A percentile compares a stretch with the other conserved stretches of the same genome.
Evolutionary conservation across 805 yeast genomes (phyloP).

Genomic region (Hanseniaspora thailandica): DNA sequence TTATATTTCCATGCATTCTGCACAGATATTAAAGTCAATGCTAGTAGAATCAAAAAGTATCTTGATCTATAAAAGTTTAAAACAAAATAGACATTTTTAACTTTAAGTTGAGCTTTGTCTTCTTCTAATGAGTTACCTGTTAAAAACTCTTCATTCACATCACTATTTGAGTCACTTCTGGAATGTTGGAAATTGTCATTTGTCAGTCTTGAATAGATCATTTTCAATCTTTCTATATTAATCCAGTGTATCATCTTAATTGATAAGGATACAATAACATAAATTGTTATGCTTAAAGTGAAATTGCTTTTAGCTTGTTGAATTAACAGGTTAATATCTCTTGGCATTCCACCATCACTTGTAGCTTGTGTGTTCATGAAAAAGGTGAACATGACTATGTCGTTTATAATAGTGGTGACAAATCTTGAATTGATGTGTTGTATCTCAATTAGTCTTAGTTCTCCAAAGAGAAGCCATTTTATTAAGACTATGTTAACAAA

Average conservation of each 20-base stretch:
- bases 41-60: neutral
- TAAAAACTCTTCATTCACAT: conserved; percentile 17
- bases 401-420: conserved; percentile 52
- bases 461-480: conserved; percentile 48
- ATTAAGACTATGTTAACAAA: conserved; percentile 5
- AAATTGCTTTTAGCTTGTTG: conserved; percentile 6
- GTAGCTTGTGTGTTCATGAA: conserved; percentile 38
- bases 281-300: conserved; percentile 58
- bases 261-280: conserved; percentile 39
- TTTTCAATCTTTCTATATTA: conserved; percentile 34
- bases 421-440: conserved; percentile 62
- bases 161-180: conserved; percentile 22
- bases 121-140: conserved; percentile 16
- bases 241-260: conserved; percentile 26
- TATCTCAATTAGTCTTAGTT: conserved; percentile 57
- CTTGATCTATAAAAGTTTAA: conserved; percentile 5
- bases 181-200: conserved; percentile 16
- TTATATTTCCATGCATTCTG: neutral
- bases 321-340: conserved; percentile 31
- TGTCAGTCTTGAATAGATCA: conserved; percentile 16
- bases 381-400: conserved; percentile 42
- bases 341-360: conserved; percentile 26
- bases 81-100: neutral
- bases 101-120: neutral
- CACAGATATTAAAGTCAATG: neutral